Conservation (phyloP, 768 basidiomycete genomes). For the Hygrocybe coccinea region DNA sequence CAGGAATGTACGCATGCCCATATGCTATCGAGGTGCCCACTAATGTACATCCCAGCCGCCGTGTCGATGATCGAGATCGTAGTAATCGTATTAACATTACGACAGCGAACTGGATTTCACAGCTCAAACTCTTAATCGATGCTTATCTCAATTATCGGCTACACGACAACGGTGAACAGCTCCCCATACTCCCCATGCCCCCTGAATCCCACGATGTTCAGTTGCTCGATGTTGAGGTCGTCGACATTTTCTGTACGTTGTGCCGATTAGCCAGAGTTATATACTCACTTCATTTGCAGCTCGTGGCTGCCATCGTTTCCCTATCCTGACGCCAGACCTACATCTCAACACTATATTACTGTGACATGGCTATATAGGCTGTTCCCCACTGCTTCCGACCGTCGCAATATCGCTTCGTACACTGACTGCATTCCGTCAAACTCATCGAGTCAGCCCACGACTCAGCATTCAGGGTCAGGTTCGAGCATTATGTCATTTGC, state of each 20-base stretch:
- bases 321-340: not conserved
- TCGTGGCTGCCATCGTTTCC: not conserved
- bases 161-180: not conserved
- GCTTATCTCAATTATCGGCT: not conserved
- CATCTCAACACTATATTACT: constrained; percentile 6
- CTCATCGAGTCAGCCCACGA: constrained; percentile 20
- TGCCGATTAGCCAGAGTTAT: no score
- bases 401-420: constrained; percentile 16
- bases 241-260: not conserved
- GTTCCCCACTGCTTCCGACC: constrained; percentile 17
- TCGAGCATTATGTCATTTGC: constrained; percentile 26
- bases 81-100: not conserved
- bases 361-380: constrained; percentile 22
- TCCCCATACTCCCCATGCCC: not conserved
- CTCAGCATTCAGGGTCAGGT: constrained; percentile 25
- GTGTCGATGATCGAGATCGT: not conserved
- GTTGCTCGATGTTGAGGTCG: not conserved
- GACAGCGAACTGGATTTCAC: not conserved
- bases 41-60: not conserved
- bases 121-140: not conserved
- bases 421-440: constrained; percentile 21
- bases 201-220: not conserved
- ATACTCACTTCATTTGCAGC: no score
- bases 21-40: not conserved
- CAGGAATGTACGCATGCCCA: not conserved